Conservation (phyloP, 192 early-diverging fungal genomes). For the Chytriomyces sp. region DNA sequence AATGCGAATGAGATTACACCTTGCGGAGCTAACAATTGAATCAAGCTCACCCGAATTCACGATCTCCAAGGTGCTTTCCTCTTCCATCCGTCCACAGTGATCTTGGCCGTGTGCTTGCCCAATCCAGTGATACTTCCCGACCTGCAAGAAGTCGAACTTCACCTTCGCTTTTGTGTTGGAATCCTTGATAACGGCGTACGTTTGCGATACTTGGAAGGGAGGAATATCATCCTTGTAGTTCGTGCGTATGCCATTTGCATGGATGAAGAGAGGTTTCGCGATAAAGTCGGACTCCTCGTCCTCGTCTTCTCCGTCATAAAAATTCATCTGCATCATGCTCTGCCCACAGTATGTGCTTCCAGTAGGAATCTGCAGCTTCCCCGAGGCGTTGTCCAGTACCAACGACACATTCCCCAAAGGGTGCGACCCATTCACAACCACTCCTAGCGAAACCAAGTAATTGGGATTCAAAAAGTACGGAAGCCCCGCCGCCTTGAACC, state of each 20-base stretch:
- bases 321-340: conserved; percentile 24
- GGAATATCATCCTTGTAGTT: conserved; percentile 10
- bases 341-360: conserved; percentile 21
- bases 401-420: conserved; percentile 12
- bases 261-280: conserved; percentile 11
- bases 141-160: background rate
- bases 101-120: conserved; percentile 6
- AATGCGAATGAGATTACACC: background rate
- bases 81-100: conserved; percentile 1
- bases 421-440: background rate
- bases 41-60: background rate
- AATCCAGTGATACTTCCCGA: conserved; percentile 5
- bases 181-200: background rate
- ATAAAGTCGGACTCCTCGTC: background rate
- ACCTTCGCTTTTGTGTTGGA: background rate
- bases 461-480: conserved; percentile 16
- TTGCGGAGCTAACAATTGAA: background rate
- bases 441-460: conserved; percentile 9
- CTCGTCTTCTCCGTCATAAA: background rate
- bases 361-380: background rate
- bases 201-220: conserved; percentile 17
- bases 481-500: conserved; percentile 18
- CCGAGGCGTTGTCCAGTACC: background rate
- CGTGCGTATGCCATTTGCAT: conserved; percentile 19
- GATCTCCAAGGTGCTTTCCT: background rate